phyloP scores from a whole-genome alignment of 2,329 filamentous ascomycete species.

The Botrytis fabae region DNA sequence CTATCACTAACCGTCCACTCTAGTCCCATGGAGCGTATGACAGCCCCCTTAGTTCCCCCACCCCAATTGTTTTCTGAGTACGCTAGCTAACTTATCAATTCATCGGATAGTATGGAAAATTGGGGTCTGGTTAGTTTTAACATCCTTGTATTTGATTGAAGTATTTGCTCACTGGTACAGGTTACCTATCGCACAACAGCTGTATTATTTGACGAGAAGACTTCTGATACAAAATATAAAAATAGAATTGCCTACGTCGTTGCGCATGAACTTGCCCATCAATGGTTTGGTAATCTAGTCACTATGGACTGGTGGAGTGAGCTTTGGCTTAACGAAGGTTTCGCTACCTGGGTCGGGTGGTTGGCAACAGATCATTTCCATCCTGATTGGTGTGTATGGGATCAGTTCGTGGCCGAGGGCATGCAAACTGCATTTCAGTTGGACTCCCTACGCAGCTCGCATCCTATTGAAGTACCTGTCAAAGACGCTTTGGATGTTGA shows the following conservation, averaged over 20 bases:
- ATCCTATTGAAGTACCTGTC: slow-evolving; percentile 95
- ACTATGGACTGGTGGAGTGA: slow-evolving; percentile 98
- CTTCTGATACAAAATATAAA: slow-evolving; percentile 85
- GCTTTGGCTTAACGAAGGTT: slow-evolving; percentile 93
- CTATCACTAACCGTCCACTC: slow-evolving; percentile 44
- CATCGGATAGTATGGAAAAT: slow-evolving; percentile 51
- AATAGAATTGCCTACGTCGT: slow-evolving; percentile 96
- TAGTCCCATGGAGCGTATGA: slow-evolving; percentile 70
- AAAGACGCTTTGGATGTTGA: slow-evolving; percentile 93
- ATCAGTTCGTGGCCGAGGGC: slow-evolving; percentile 93
- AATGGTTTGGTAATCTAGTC: slow-evolving; percentile 94
- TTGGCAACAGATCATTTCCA: slow-evolving; percentile 73
- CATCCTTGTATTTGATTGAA: not conserved
- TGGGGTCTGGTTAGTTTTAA: slow-evolving; percentile 92
- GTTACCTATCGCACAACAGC: slow-evolving; percentile 96
- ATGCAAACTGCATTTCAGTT: slow-evolving; percentile 90
- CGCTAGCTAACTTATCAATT: slow-evolving; percentile 1
- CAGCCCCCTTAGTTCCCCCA: not conserved
- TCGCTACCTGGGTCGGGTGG: slow-evolving; percentile 98
- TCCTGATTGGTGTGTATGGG: slow-evolving; percentile 97
- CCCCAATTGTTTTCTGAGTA: not conserved
- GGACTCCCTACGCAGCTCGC: slow-evolving; percentile 86
- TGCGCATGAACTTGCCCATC: slow-evolving; percentile 94
- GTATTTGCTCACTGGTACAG: slow-evolving; percentile 6
- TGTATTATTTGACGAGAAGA: slow-evolving; percentile 91